Percentiles rank a stretch among this genome's conserved stretches.
Conservation (phyloP, 2,329 filamentous ascomycete genomes). For the Botrytis fragariae region DNA sequence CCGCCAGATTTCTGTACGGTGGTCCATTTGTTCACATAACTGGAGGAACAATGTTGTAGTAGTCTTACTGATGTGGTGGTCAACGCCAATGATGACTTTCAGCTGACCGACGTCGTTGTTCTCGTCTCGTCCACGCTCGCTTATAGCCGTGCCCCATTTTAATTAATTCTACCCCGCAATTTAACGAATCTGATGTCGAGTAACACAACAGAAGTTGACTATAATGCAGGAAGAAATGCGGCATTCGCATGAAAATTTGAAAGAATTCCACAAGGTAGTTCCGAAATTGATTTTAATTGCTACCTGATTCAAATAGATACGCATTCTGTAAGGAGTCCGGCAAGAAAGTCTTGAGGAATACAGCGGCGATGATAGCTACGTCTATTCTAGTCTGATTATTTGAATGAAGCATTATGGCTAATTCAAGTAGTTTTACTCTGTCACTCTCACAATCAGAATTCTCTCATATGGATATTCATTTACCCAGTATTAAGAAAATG, state of each 20-base stretch:
- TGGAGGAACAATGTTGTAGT: too few species aligned
- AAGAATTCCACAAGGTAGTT: not conserved
- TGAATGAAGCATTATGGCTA: not conserved
- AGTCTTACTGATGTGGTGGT: not conserved
- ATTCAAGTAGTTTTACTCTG: too few species aligned
- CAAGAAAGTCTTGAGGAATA: not conserved
- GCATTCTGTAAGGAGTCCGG: not conserved
- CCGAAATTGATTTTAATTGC: not conserved
- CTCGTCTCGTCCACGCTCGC: not conserved
- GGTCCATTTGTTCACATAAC: too few species aligned
- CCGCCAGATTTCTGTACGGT: too few species aligned
- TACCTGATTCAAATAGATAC: too few species aligned
- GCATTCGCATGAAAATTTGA: not conserved
- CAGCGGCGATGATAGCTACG: too few species aligned
- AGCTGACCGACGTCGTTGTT: not conserved
- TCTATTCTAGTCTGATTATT: not conserved
- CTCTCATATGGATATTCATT: not conserved
- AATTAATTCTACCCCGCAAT: not conserved
- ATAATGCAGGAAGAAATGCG: not conserved
- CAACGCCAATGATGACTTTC: not conserved
- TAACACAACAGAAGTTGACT: not conserved
- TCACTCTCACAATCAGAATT: not conserved
- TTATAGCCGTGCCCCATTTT: not conserved
- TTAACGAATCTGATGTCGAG: not conserved
- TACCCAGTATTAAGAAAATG: not conserved